Percentiles rank a stretch among this genome's conserved stretches.
Conservation (phyloP, 257 asterid species). For the Ajuga chamaepitys region DNA sequence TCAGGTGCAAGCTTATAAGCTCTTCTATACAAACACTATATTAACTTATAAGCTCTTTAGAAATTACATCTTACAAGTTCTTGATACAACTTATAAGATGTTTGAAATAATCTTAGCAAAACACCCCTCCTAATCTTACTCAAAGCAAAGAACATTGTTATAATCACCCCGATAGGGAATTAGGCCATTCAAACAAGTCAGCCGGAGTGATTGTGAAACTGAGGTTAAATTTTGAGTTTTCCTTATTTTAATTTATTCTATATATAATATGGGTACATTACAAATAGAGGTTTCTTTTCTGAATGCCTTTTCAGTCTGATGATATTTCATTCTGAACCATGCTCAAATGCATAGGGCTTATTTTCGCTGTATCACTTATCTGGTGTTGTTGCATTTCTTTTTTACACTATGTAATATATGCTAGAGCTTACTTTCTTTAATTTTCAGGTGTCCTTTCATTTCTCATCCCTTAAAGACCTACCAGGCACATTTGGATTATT, state of each 20-base stretch:
- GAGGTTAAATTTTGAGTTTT: not conserved
- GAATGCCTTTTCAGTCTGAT: constrained; percentile 2
- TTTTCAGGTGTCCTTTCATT: constrained; percentile 55
- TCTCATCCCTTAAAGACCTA: constrained; percentile 34
- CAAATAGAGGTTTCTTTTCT: not conserved
- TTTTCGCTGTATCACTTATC: not conserved
- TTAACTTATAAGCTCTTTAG: too few species aligned
- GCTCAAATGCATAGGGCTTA: not conserved
- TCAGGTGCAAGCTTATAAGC: too few species aligned
- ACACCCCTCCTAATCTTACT: not conserved
- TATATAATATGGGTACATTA: not conserved
- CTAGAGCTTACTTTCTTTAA: constrained; percentile 14
- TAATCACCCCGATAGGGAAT: not conserved
- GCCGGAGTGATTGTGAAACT: not conserved
- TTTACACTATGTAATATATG: not conserved
- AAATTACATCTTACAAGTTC: too few species aligned
- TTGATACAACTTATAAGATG: too few species aligned
- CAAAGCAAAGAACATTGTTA: not conserved
- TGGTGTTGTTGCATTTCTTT: constrained; percentile 5
- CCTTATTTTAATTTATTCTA: not conserved
- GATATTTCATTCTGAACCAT: constrained; percentile 1
- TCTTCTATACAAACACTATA: too few species aligned
- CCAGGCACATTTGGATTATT: constrained; percentile 43
- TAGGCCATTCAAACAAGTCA: not conserved
- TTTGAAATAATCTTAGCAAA: too few species aligned